A percentile compares a stretch with the other conserved stretches of the same genome.
phyloP scores from a whole-genome alignment of 805 yeast genomes.

The Metschnikowia santaceciliae region DNA sequence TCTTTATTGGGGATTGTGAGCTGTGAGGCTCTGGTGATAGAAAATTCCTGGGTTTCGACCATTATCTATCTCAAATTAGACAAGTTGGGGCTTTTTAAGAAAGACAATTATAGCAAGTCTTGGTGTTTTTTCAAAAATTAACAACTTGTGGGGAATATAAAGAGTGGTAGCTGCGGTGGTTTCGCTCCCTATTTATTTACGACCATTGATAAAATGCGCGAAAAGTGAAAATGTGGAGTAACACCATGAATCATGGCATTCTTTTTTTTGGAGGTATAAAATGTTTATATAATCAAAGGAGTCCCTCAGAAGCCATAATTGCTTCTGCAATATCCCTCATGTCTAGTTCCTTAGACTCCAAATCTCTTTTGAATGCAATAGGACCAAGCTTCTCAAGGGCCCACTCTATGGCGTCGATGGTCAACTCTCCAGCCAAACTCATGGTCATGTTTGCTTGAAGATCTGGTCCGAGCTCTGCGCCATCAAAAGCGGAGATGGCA shows the following conservation, averaged over 20 bases:
- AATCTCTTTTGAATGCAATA: slow-evolving; percentile 7
- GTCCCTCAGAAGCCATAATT: slow-evolving; percentile 1
- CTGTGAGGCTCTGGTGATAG: slow-evolving; percentile 18
- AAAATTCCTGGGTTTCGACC: slow-evolving; percentile 16
- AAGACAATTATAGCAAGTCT: background rate
- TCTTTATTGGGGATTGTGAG: slow-evolving; percentile 18
- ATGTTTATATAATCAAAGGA: background rate
- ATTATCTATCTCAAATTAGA: background rate
- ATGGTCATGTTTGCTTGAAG: slow-evolving; percentile 3
- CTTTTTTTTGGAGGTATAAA: background rate
- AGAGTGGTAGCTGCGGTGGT: background rate
- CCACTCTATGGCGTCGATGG: background rate
- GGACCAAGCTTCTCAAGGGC: slow-evolving; percentile 8
- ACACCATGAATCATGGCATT: background rate
- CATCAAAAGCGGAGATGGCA: background rate
- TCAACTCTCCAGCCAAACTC: background rate
- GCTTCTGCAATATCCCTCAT: background rate
- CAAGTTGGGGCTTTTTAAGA: background rate
- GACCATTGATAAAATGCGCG: background rate
- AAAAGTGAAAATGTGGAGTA: background rate
- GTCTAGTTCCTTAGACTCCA: background rate
- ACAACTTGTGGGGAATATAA: background rate
- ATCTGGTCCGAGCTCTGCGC: slow-evolving; percentile 10
- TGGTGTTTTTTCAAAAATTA: background rate
- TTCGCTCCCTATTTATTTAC: background rate